Evolutionary conservation across 2,329 filamentous ascomycete species (phyloP).

Genomic region (Exophiala alcalophila): DNA sequence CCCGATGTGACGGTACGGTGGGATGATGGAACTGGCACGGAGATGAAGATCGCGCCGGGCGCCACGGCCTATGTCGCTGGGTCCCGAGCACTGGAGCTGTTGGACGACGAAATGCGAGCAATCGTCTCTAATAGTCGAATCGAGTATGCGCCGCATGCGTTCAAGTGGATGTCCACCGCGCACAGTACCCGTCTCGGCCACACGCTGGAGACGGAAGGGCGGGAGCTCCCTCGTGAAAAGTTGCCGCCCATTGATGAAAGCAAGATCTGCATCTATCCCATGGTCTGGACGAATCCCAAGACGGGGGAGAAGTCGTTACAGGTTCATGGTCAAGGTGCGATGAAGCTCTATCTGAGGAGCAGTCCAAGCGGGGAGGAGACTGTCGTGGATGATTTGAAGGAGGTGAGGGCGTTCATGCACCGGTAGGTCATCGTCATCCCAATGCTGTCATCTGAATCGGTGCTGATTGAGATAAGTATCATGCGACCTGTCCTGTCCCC

Average conservation of each 20-base stretch:
- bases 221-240: conserved; percentile 34
- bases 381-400: conserved; percentile 32
- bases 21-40: conserved; percentile 38
- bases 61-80: conserved; percentile 38
- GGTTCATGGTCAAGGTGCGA: conserved; percentile 39
- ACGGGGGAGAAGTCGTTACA: conserved; percentile 36
- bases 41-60: conserved; percentile 36
- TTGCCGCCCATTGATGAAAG: conserved; percentile 34
- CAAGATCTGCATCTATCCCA: conserved; percentile 38
- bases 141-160: conserved; percentile 39
- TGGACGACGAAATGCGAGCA: conserved; percentile 32
- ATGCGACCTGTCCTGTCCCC: conserved; percentile 38
- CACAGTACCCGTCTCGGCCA: conserved; percentile 37
- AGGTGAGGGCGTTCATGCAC: conserved; percentile 36
- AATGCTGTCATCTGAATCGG: background rate
- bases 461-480: conserved; percentile 28
- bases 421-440: conserved; percentile 32
- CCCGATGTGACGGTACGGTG: conserved; percentile 34
- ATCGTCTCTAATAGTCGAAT: conserved; percentile 36
- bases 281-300: conserved; percentile 41
- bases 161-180: conserved; percentile 40
- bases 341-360: conserved; percentile 37
- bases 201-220: conserved; percentile 32
- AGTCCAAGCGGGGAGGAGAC: conserved; percentile 30
- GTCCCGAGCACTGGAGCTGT: conserved; percentile 30